These are phyloP conservation scores for Pascua sp. DNA, from an alignment of 1,284 basidiomycete species.

Conservation along the genomic window DNA sequence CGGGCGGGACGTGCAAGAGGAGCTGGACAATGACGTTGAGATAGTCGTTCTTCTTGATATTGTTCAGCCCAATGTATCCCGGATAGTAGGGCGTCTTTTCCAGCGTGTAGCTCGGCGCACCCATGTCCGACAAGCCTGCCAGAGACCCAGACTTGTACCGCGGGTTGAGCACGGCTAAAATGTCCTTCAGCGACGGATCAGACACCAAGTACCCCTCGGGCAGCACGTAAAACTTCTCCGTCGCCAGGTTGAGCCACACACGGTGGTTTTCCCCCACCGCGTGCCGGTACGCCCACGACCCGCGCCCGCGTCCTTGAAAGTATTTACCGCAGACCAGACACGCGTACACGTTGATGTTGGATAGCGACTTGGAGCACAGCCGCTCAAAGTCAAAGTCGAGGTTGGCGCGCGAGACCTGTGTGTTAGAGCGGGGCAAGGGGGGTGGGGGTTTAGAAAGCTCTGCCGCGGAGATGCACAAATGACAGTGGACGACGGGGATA, in stretches of 20 bases:
- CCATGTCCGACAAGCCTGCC: conserved; percentile 57
- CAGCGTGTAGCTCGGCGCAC: conserved; percentile 71
- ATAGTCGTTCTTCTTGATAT: conserved; percentile 95
- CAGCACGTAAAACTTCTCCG: conserved; percentile 95
- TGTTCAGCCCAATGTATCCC: conserved; percentile 94
- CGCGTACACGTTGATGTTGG: conserved; percentile 96
- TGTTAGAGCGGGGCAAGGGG: neutral
- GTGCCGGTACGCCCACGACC: conserved; percentile 92
- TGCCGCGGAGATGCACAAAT: neutral
- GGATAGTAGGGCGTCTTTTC: conserved; percentile 76
- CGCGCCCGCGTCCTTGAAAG: conserved; percentile 92
- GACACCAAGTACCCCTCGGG: conserved; percentile 95
- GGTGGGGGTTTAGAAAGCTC: neutral
- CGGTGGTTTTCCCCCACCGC: conserved; percentile 97
- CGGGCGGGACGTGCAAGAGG: conserved; percentile 81
- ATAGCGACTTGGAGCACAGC: conserved; percentile 91
- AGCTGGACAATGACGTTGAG: conserved; percentile 96
- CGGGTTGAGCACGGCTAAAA: conserved; percentile 83
- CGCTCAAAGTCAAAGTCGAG: conserved; percentile 99
- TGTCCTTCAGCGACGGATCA: conserved; percentile 92
- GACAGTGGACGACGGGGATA: neutral
- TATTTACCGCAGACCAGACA: conserved; percentile 98
- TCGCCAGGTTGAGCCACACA: conserved; percentile 93
- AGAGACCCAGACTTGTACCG: conserved; percentile 60
- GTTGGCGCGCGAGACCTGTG: conserved; percentile 75